Conservation (phyloP, 1,284 basidiomycete genomes). For the Sporisorium iseilematis-ciliati region DNA sequence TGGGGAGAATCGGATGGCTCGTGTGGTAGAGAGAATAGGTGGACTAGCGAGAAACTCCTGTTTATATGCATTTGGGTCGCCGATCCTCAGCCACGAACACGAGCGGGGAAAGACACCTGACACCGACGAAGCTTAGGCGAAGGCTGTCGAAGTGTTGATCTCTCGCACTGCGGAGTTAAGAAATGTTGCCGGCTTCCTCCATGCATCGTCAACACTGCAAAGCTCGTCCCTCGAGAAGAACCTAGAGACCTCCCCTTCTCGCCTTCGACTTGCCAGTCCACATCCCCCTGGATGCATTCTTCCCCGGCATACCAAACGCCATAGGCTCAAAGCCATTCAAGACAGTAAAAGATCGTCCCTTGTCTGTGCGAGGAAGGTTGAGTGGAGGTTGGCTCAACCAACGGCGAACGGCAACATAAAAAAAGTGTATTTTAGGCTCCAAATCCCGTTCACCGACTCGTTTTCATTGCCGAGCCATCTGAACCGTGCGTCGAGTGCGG, state of each 20-base stretch:
- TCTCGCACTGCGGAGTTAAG: not conserved
- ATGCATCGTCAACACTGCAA: too few relatives aligned
- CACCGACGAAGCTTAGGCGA: not conserved
- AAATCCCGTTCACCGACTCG: not conserved
- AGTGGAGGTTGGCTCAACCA: not conserved
- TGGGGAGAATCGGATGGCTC: not conserved
- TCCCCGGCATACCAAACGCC: too few relatives aligned
- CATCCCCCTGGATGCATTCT: too few relatives aligned
- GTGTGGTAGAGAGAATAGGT: not conserved
- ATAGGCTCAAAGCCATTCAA: too few relatives aligned
- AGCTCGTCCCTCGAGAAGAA: too few relatives aligned
- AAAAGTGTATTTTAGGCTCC: not conserved
- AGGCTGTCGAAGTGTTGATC: not conserved
- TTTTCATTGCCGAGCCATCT: not conserved
- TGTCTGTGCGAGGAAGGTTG: not conserved
- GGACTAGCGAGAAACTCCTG: too few relatives aligned
- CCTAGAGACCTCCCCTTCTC: too few relatives aligned
- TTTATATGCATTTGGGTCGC: too few relatives aligned
- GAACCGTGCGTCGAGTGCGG: conserved; percentile 2
- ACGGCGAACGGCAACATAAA: conserved; percentile 3
- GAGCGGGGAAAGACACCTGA: not conserved
- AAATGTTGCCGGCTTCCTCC: too few relatives aligned
- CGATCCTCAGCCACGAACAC: not conserved
- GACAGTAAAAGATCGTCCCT: too few relatives aligned
- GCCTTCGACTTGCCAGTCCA: too few relatives aligned